Evolutionary conservation across 164 flowering plant genomes (phyloP).

Genomic region (Aristolochia fimbriata): DNA sequence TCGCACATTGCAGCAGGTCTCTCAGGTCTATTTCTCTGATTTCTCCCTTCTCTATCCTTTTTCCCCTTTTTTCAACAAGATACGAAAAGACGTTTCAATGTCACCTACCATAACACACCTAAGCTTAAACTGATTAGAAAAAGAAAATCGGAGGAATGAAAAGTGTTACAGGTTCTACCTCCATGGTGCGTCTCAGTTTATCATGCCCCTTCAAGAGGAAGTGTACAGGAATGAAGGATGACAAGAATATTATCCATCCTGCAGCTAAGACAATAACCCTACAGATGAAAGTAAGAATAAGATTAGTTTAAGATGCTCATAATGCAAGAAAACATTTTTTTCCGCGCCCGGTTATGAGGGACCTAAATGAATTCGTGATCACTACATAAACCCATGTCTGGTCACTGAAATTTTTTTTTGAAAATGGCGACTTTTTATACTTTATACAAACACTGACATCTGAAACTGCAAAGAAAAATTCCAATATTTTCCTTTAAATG

Average conservation of each 20-base stretch:
- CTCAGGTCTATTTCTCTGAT: no score
- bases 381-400: no score
- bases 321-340: no score
- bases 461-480: no score
- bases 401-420: no score
- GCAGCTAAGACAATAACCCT: slow-evolving; percentile 36
- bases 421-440: no score
- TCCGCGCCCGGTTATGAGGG: no score
- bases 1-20: no score
- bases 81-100: neutral
- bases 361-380: no score
- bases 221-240: slow-evolving; percentile 73
- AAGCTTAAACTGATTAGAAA: neutral
- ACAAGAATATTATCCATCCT: slow-evolving; percentile 90
- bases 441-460: no score
- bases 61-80: neutral
- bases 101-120: neutral
- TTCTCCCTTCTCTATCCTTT: neutral
- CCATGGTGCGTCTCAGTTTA: slow-evolving; percentile 59
- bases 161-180: slow-evolving; percentile 34
- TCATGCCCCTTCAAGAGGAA: slow-evolving; percentile 59
- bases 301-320: neutral
- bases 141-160: neutral
- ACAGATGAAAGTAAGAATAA: neutral
- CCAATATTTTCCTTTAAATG: no score